These are phyloP conservation scores for Pyrenula aspistea DNA, from an alignment of 495 filamentous ascomycete genomes.

Conservation along the genomic window DNA sequence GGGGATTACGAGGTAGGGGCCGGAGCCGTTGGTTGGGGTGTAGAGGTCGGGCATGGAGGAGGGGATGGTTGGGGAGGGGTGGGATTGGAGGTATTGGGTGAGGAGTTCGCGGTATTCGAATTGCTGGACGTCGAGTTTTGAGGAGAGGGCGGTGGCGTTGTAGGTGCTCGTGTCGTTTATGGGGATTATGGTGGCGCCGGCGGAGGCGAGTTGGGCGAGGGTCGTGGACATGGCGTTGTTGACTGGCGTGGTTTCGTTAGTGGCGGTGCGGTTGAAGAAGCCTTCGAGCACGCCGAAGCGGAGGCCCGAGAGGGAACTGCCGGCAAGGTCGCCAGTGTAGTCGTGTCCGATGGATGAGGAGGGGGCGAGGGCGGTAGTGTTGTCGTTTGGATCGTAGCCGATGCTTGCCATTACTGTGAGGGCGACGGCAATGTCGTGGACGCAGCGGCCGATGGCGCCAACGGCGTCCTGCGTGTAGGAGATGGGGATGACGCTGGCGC, in stretches of 20 bases:
- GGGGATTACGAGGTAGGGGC: constrained; percentile 43
- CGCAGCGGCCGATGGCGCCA: constrained; percentile 43
- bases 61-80: constrained; percentile 20
- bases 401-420: constrained; percentile 44
- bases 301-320: constrained; percentile 31
- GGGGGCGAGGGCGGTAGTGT: constrained; percentile 27
- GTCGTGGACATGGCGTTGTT: constrained; percentile 29
- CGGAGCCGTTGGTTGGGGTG: constrained; percentile 12
- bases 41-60: not conserved
- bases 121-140: constrained; percentile 39
- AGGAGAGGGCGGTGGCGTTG: constrained; percentile 30
- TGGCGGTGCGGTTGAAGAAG: constrained; percentile 29
- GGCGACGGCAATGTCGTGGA: constrained; percentile 40
- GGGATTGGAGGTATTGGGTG: constrained; percentile 1
- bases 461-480: constrained; percentile 49
- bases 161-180: constrained; percentile 35
- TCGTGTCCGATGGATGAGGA: constrained; percentile 3
- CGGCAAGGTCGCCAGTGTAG: constrained; percentile 3
- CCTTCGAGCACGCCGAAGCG: constrained; percentile 35
- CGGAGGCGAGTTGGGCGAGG: constrained; percentile 17
- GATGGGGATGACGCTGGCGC: constrained; percentile 44
- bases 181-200: constrained; percentile 29
- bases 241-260: constrained; percentile 38
- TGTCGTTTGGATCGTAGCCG: constrained; percentile 29
- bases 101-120: constrained; percentile 43